A percentile compares a stretch with the other conserved stretches of the same genome.
Evolutionary conservation across 2,329 filamentous ascomycete genomes (phyloP).

Genomic region (Colletotrichum orchidophilum): DNA sequence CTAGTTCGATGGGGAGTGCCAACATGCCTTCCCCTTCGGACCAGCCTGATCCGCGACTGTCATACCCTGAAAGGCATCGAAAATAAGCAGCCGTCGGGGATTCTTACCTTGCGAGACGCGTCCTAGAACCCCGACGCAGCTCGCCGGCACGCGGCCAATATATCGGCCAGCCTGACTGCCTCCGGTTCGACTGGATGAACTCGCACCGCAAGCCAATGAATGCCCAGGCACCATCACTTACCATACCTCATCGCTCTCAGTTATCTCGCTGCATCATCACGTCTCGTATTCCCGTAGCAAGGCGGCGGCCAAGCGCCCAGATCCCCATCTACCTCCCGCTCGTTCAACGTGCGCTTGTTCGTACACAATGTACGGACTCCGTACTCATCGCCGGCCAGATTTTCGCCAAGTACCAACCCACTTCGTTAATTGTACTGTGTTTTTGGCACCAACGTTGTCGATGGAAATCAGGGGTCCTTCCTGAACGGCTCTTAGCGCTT

Average conservation of each 20-base stretch:
- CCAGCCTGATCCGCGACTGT: slow-evolving; percentile 18
- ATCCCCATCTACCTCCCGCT: not conserved
- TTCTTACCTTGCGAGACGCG: slow-evolving; percentile 13
- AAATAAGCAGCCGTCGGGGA: slow-evolving; percentile 7
- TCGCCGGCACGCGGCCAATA: not conserved
- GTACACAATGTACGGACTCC: not conserved
- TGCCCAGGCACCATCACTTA: not conserved
- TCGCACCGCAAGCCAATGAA: slow-evolving; percentile 13
- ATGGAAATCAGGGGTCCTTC: slow-evolving; percentile 32
- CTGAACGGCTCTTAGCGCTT: slow-evolving; percentile 27
- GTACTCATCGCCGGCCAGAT: not conserved
- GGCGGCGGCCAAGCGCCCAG: not conserved
- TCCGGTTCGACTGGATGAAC: not conserved
- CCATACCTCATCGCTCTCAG: not conserved
- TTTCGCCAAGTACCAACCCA: slow-evolving; percentile 4
- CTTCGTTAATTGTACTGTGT: slow-evolving; percentile 9
- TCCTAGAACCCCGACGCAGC: not conserved
- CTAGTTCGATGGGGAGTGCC: not conserved
- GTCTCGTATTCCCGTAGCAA: slow-evolving; percentile 22
- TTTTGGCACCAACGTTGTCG: slow-evolving; percentile 17
- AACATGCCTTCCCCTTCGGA: slow-evolving; percentile 1
- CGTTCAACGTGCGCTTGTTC: slow-evolving; percentile 3
- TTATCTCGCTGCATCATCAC: not conserved
- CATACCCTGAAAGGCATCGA: slow-evolving; percentile 1
- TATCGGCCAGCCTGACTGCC: slow-evolving; percentile 10